phyloP scores from a whole-genome alignment of 1,139 yeast genomes.

The Diutina scorzettiae region DNA sequence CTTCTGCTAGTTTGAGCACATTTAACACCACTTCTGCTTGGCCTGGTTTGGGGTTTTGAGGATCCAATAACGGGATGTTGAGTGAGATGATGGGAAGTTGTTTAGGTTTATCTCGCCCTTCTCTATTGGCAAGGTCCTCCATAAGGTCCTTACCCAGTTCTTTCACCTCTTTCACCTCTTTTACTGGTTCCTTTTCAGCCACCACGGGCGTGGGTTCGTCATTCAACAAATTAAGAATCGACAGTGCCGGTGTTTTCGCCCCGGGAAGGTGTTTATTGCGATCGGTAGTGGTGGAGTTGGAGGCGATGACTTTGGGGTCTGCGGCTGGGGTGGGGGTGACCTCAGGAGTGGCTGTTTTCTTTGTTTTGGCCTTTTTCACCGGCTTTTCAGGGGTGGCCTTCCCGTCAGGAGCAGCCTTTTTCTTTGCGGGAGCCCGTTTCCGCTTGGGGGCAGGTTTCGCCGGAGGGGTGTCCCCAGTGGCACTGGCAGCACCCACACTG shows the following conservation, averaged over 20 bases:
- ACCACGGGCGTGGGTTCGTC: neutral
- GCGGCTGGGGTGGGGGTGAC: constrained; percentile 1
- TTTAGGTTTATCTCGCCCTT: constrained; percentile 14
- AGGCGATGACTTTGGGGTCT: constrained; percentile 9
- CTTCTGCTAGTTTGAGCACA: constrained; percentile 70
- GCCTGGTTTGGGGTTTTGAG: constrained; percentile 43
- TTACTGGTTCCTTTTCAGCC: neutral
- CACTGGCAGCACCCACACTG: too few relatives aligned
- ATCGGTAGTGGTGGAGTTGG: constrained; percentile 15
- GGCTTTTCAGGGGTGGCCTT: constrained; percentile 8
- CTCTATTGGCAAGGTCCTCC: constrained; percentile 17
- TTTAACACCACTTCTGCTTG: constrained; percentile 68
- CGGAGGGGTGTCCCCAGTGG: too few relatives aligned
- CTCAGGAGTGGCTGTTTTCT: constrained; percentile 9
- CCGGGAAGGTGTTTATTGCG: constrained; percentile 8
- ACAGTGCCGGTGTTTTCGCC: constrained; percentile 11
- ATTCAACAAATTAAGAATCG: constrained; percentile 9
- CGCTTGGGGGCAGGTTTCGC: neutral
- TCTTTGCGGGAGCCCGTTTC: constrained; percentile 7
- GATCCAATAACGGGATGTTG: constrained; percentile 45
- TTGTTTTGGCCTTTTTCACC: constrained; percentile 8
- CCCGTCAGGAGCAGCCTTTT: constrained; percentile 7
- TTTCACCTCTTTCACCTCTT: constrained; percentile 6
- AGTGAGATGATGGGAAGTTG: constrained; percentile 40
- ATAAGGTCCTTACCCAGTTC: constrained; percentile 16